Evolutionary conservation across 169 alveolate genomes (phyloP).

Genomic region (Neospora caninum): DNA sequence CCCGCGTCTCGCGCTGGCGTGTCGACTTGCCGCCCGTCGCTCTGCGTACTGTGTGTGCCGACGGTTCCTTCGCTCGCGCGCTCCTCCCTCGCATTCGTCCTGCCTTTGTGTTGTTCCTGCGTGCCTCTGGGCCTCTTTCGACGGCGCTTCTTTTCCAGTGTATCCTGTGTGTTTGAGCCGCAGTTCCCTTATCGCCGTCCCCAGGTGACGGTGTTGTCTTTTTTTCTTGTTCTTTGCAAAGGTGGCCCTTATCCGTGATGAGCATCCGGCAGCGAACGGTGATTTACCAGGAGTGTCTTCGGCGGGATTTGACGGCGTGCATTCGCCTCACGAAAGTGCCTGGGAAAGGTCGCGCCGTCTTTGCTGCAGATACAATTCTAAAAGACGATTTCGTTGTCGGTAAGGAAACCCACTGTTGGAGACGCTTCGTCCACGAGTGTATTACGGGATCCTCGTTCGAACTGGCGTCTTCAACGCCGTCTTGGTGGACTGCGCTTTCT

Average conservation of each 20-base stretch:
- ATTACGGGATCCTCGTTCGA: too few relatives aligned
- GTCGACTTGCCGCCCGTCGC: too few relatives aligned
- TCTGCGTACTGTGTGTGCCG: too few relatives aligned
- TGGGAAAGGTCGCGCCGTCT: conserved; percentile 86
- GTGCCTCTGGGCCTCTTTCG: not conserved
- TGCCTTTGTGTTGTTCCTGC: not conserved
- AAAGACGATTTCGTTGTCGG: conserved; percentile 86
- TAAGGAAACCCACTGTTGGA: not conserved
- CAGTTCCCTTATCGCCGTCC: too few relatives aligned
- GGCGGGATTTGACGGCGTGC: conserved; percentile 50
- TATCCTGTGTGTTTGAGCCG: not conserved
- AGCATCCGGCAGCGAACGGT: conserved; percentile 62
- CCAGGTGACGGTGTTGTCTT: not conserved
- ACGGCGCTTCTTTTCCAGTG: not conserved
- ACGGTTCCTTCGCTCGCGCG: too few relatives aligned
- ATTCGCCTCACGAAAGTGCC: conserved; percentile 56
- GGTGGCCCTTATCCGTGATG: conserved; percentile 50
- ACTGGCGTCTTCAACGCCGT: too few relatives aligned
- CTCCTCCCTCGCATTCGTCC: not conserved
- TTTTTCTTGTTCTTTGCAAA: not conserved
- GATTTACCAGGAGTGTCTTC: conserved; percentile 67
- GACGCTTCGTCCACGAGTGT: too few relatives aligned
- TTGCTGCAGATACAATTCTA: conserved; percentile 83
- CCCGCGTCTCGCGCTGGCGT: not conserved
- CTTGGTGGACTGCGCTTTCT: too few relatives aligned